Conservation (phyloP, 2,329 filamentous ascomycete genomes). For the Polychaeton citri region DNA sequence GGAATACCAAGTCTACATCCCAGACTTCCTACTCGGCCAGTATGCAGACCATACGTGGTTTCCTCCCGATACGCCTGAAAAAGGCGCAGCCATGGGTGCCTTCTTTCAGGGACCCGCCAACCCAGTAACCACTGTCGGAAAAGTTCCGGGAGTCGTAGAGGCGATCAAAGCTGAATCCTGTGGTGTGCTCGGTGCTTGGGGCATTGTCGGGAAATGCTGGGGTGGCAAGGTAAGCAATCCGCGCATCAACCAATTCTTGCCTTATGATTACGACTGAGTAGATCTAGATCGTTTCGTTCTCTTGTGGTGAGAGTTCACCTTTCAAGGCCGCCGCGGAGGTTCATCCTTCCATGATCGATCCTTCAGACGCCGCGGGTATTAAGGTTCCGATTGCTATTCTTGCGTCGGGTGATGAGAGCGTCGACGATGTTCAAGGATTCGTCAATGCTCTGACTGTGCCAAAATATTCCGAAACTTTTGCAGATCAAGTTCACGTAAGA, state of each 20-base stretch:
- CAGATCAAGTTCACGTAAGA: conserved; percentile 27
- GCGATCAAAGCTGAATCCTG: conserved; percentile 36
- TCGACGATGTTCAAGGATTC: conserved; percentile 38
- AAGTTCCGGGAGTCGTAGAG: conserved; percentile 41
- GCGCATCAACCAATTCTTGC: too few relatives aligned
- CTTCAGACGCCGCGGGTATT: conserved; percentile 41
- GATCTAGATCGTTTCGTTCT: conserved; percentile 44
- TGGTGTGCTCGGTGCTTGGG: conserved; percentile 42
- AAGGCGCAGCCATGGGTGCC: conserved; percentile 44
- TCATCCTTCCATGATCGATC: conserved; percentile 49
- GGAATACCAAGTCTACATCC: conserved; percentile 77
- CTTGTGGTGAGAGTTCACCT: conserved; percentile 34
- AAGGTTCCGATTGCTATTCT: conserved; percentile 45
- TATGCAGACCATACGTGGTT: conserved; percentile 41
- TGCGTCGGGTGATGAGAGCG: conserved; percentile 43
- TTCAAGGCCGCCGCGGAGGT: conserved; percentile 45
- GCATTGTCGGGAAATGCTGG: conserved; percentile 45
- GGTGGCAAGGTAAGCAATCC: too few relatives aligned
- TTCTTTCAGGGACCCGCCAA: conserved; percentile 46
- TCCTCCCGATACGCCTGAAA: conserved; percentile 43
- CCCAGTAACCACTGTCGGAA: conserved; percentile 43
- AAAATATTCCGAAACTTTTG: conserved; percentile 35
- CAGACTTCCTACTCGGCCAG: conserved; percentile 76
- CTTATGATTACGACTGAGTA: too few relatives aligned
- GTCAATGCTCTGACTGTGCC: conserved; percentile 32